These are phyloP conservation scores for Venturia pyrina DNA, from an alignment of 2,329 filamentous ascomycete genomes.

Conservation along the genomic window DNA sequence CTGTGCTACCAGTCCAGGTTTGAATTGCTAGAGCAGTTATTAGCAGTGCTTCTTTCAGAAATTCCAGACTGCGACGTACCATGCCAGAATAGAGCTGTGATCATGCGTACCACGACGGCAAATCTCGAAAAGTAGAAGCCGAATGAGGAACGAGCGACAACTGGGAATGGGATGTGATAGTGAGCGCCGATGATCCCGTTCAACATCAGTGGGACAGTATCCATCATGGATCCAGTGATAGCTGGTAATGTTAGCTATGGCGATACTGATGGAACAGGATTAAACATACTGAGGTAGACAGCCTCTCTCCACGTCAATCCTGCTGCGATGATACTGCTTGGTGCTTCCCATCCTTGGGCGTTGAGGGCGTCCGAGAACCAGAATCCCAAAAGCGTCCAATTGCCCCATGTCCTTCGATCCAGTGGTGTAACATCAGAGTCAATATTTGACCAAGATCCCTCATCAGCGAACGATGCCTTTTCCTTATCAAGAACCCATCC, in stretches of 20 bases:
- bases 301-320: slow-evolving; percentile 33
- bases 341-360: slow-evolving; percentile 36
- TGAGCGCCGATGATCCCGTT: slow-evolving; percentile 19
- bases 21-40: slow-evolving; percentile 20
- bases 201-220: slow-evolving; percentile 18
- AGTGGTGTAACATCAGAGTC: slow-evolving; percentile 37
- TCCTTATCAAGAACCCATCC: slow-evolving; percentile 18
- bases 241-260: neutral
- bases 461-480: slow-evolving; percentile 16
- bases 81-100: slow-evolving; percentile 33
- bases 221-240: slow-evolving; percentile 24
- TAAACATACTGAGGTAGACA: slow-evolving; percentile 20
- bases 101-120: slow-evolving; percentile 29
- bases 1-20: slow-evolving; percentile 26
- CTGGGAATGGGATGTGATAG: slow-evolving; percentile 36
- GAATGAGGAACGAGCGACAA: slow-evolving; percentile 31
- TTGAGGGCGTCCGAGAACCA: slow-evolving; percentile 38
- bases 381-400: slow-evolving; percentile 32
- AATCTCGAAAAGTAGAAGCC: slow-evolving; percentile 33
- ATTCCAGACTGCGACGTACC: neutral
- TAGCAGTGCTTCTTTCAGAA: neutral
- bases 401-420: slow-evolving; percentile 36
- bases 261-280: neutral
- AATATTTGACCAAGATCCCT: slow-evolving; percentile 30
- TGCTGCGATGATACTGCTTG: slow-evolving; percentile 36